phyloP scores from a whole-genome alignment of 2,329 filamentous ascomycete species.

The Calcarisporium arbuscula region DNA sequence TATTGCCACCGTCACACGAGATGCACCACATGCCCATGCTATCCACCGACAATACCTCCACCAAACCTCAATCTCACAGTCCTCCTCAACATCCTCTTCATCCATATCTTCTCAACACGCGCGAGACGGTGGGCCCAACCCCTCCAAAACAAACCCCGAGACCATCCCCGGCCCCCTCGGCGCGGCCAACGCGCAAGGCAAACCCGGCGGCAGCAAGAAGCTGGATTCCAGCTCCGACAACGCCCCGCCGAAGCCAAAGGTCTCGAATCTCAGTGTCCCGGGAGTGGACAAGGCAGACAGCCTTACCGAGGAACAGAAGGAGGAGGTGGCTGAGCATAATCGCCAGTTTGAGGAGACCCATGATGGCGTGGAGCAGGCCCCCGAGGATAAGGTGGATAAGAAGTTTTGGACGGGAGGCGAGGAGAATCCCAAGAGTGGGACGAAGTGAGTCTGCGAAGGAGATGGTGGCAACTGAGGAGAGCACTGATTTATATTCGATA shows the following conservation, averaged over 20 bases:
- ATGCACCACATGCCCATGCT: too few relatives aligned
- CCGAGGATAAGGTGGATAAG: slow-evolving; percentile 46
- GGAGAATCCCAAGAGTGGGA: not conserved
- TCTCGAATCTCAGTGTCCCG: slow-evolving; percentile 40
- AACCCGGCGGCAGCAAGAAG: not conserved
- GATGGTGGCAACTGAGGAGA: too few relatives aligned
- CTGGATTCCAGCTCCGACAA: slow-evolving; percentile 17
- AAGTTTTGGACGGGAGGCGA: slow-evolving; percentile 40
- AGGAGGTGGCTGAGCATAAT: slow-evolving; percentile 54
- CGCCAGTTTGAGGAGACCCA: slow-evolving; percentile 49
- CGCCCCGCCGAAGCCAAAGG: slow-evolving; percentile 42
- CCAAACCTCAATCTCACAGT: too few relatives aligned
- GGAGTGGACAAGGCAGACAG: slow-evolving; percentile 21
- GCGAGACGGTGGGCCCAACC: too few relatives aligned
- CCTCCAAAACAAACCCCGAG: not conserved
- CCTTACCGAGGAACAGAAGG: slow-evolving; percentile 44
- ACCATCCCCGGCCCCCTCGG: not conserved
- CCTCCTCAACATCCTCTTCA: too few relatives aligned
- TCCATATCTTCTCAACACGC: too few relatives aligned
- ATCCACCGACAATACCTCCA: too few relatives aligned
- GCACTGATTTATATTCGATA: too few relatives aligned
- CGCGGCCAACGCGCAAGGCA: slow-evolving; percentile 1
- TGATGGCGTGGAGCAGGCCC: slow-evolving; percentile 35
- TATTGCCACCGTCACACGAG: too few relatives aligned
- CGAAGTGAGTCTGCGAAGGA: not conserved